phyloP scores from a whole-genome alignment of 192 early-diverging fungal genomes.

The Diversispora epigaea region DNA sequence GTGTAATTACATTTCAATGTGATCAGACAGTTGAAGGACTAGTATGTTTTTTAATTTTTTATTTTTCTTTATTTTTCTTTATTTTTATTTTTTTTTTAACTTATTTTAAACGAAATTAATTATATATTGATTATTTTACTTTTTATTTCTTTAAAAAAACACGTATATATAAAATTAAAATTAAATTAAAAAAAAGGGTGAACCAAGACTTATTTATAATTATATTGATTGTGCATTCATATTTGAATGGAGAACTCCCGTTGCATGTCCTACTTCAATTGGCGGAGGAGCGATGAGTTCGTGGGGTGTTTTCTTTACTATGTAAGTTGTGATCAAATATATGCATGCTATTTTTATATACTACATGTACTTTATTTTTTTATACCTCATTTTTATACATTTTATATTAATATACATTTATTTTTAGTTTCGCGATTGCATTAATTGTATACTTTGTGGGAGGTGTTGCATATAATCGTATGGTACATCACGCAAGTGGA shows the following conservation, averaged over 20 bases:
- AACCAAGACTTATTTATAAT: constrained; percentile 32
- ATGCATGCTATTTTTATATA: no score
- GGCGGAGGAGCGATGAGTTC: constrained; percentile 16
- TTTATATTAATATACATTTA: not conserved
- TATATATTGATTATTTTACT: not conserved
- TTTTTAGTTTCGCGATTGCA: constrained; percentile 38
- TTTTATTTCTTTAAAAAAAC: no score
- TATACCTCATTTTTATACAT: no score
- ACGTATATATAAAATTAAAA: not conserved
- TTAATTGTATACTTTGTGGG: constrained; percentile 40
- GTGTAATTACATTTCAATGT: constrained; percentile 38
- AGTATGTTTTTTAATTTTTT: constrained; percentile 18
- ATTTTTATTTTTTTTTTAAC: not conserved
- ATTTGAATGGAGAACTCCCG: constrained; percentile 45
- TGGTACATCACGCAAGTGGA: constrained; percentile 42
- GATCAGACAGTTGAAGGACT: constrained; percentile 38
- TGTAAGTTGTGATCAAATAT: constrained; percentile 29
- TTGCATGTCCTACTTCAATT: constrained; percentile 33
- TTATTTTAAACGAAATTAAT: no score
- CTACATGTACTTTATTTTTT: no score
- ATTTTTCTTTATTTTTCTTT: not conserved
- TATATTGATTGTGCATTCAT: constrained; percentile 37
- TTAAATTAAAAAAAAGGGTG: constrained; percentile 32
- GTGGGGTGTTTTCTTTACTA: constrained; percentile 40
- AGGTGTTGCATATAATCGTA: constrained; percentile 44